Conservation (phyloP, 1,284 basidiomycete species). For the Trametes pubescens region DNA sequence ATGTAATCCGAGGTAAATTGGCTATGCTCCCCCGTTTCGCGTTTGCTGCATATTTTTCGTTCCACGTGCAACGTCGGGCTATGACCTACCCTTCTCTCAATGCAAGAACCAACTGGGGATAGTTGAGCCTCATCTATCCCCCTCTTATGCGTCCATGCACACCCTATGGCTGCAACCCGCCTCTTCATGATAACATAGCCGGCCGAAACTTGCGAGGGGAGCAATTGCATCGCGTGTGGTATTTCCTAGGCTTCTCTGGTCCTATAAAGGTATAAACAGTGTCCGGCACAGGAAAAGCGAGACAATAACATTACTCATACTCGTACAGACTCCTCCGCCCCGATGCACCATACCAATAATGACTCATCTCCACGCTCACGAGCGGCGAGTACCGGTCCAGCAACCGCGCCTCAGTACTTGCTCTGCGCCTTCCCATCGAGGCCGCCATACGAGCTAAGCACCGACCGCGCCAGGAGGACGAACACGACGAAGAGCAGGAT, state of each 20-base stretch:
- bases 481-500: constrained; percentile 26
- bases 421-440: constrained; percentile 26
- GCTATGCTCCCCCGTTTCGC: no score
- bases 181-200: not conserved
- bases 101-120: no score
- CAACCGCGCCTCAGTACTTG: constrained; percentile 15
- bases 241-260: not conserved
- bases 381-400: not conserved
- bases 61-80: no score
- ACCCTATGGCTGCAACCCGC: not conserved
- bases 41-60: no score
- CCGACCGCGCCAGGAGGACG: constrained; percentile 25
- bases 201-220: not conserved
- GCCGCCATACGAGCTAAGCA: constrained; percentile 24
- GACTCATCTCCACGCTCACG: not conserved
- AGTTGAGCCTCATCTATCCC: no score
- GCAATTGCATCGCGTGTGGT: not conserved
- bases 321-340: constrained; percentile 23
- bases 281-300: constrained; percentile 14
- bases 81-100: no score
- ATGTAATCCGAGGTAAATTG: no score
- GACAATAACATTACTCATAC: constrained; percentile 31
- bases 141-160: no score
- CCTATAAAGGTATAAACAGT: constrained; percentile 21
- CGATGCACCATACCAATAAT: not conserved